Evolutionary conservation across 208 protist genomes (phyloP).

Genomic region (Wallacemonas rigidus): DNA sequence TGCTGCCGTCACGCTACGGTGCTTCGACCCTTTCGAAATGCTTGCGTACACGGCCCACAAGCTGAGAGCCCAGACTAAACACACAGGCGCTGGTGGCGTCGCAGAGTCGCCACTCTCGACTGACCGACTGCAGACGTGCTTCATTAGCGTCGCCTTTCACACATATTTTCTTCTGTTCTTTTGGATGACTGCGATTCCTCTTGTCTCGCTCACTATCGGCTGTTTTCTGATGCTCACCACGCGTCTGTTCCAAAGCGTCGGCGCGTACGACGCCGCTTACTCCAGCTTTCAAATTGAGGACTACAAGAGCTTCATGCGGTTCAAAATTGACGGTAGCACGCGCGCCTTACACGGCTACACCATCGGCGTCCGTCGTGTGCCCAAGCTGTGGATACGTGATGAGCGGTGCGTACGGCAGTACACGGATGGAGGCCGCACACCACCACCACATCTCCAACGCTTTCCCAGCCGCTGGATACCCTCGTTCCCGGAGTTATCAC

Average conservation of each 20-base stretch:
- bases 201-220: constrained; percentile 40
- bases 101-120: not conserved
- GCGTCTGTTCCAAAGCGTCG: constrained; percentile 25
- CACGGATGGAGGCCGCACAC: not conserved
- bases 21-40: constrained; percentile 32
- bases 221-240: constrained; percentile 38
- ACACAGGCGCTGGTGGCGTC: not conserved
- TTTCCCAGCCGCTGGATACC: constrained; percentile 35
- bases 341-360: constrained; percentile 36
- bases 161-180: constrained; percentile 21
- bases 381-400: constrained; percentile 36
- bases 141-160: constrained; percentile 1
- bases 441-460: constrained; percentile 29
- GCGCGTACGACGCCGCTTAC: constrained; percentile 35
- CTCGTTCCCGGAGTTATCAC: constrained; percentile 11
- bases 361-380: constrained; percentile 31
- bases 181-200: constrained; percentile 36
- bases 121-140: not conserved
- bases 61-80: not conserved
- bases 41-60: constrained; percentile 26
- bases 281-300: constrained; percentile 54
- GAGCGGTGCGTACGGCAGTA: constrained; percentile 21
- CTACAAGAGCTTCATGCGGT: constrained; percentile 50
- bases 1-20: constrained; percentile 13
- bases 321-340: constrained; percentile 23